Conservation (phyloP, 2,329 filamentous ascomycete genomes). For the Paraphaeosphaeria sporulosa region DNA sequence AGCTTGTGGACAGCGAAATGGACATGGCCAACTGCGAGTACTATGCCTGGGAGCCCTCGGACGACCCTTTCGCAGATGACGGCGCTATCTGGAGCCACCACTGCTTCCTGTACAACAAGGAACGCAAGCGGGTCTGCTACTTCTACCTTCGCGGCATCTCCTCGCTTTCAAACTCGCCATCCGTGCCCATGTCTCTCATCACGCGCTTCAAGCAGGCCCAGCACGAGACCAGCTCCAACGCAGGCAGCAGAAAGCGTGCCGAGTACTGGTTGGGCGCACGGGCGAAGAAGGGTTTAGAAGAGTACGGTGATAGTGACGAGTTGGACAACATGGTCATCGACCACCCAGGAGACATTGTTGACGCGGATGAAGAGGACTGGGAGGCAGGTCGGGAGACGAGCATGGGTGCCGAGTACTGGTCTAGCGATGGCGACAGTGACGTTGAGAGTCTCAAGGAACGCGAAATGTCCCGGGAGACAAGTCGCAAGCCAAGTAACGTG, state of each 20-base stretch:
- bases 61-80: conserved; percentile 91
- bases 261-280: conserved; percentile 85
- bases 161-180: conserved; percentile 71
- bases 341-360: conserved; percentile 47
- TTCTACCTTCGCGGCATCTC: conserved; percentile 90
- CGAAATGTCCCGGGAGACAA: conserved; percentile 35
- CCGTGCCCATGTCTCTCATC: conserved; percentile 46
- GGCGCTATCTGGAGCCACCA: conserved; percentile 94
- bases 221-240: conserved; percentile 57
- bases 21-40: conserved; percentile 84
- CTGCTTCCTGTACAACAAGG: conserved; percentile 98
- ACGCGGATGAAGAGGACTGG: conserved; percentile 50
- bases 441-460: conserved; percentile 46
- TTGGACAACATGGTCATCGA: conserved; percentile 51
- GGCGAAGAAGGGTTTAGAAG: conserved; percentile 55
- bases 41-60: conserved; percentile 88
- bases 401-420: conserved; percentile 40
- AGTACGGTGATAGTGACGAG: conserved; percentile 55
- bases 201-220: conserved; percentile 52
- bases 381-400: conserved; percentile 39
- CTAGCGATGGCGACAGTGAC: conserved; percentile 43
- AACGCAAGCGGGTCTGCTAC: conserved; percentile 90
- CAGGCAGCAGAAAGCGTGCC: conserved; percentile 78
- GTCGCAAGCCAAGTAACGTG: conserved; percentile 55
- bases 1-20: conserved; percentile 94